phyloP scores from a whole-genome alignment of 768 basidiomycete genomes.

The Boletus edulis region DNA sequence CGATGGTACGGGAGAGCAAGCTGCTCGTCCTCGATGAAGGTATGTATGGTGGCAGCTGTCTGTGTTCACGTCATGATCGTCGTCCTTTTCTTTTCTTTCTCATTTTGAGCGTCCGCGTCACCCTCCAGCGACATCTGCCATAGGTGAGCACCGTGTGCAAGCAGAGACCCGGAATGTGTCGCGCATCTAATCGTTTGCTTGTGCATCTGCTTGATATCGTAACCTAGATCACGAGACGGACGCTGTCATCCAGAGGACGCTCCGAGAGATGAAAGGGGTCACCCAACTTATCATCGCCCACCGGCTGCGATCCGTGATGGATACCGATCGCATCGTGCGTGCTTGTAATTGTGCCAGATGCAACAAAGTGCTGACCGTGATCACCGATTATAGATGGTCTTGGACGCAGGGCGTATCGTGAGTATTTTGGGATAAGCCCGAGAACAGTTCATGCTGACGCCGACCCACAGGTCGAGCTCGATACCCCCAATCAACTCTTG shows the following conservation, averaged over 20 bases:
- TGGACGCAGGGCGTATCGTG: constrained; percentile 10
- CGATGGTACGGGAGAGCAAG: constrained; percentile 43
- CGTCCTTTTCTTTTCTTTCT: too few species aligned
- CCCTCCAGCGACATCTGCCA: constrained; percentile 6
- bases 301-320: constrained; percentile 8
- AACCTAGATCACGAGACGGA: constrained; percentile 7
- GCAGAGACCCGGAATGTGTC: too few species aligned
- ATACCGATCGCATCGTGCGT: constrained; percentile 7
- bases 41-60: not conserved
- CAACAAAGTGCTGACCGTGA: too few species aligned
- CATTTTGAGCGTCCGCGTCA: too few species aligned
- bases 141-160: not conserved
- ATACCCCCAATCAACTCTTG: constrained; percentile 3
- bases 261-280: constrained; percentile 3
- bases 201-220: too few species aligned
- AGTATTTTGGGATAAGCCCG: not conserved
- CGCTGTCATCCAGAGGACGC: constrained; percentile 2
- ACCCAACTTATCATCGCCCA: constrained; percentile 12
- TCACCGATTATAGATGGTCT: not conserved
- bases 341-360: too few species aligned
- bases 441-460: not conserved
- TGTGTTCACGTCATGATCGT: not conserved
- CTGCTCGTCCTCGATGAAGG: constrained; percentile 46
- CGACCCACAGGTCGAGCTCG: constrained; percentile 3
- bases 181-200: too few species aligned